Evolutionary conservation across 768 basidiomycete species (phyloP), one percentile per base, ranked within the genome.

Genomic region (Hysterangium stoloniferum): DNA sequence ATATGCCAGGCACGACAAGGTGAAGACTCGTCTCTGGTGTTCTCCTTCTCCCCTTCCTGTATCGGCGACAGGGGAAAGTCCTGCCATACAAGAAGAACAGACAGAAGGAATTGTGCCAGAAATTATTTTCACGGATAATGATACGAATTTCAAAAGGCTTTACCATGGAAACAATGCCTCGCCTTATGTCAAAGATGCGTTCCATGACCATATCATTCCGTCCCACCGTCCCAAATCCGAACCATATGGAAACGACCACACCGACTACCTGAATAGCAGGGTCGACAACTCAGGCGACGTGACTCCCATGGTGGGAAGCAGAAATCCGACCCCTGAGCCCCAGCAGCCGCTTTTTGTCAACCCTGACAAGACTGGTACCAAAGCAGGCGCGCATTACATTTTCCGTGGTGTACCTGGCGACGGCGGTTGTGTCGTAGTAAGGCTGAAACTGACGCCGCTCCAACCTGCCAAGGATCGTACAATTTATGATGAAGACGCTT

Each of bases 161-260:
- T 99, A 97, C 64, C 86, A 84, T 19, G 93, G 88, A 6, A 71
- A 82, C 57, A 99, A 99, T 70, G 72, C 77, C 45, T 81, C 82
- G 0, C 75, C 78, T 2, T 93, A 83, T 61, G 87, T 88, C 61
- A 99, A 99, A 69, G 96, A 99, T 62, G 94, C 87, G 9, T 99
- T 99, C 74, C 95, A 99, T 60, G 94, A 99, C 66, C 90, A 98
- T 64, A 90, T 99, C 64, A 84, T 99, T 57, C 81, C 82, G 1
- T 75, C 74, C 4, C 95, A 98, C 65, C 82, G 89, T 35, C 86
- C 86, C 4, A 68, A 71, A 59, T 72, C 63, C 71, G 73, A 52
- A 54, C 57, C 40, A 56, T 64, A 4, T 57, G 61, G 15, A 49
- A 47, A 38, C 52, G 63, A 11, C 59, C 58, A 15, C 56, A 58